phyloP scores from a whole-genome alignment of 345 rosid genomes.

The Turnera subulata region DNA sequence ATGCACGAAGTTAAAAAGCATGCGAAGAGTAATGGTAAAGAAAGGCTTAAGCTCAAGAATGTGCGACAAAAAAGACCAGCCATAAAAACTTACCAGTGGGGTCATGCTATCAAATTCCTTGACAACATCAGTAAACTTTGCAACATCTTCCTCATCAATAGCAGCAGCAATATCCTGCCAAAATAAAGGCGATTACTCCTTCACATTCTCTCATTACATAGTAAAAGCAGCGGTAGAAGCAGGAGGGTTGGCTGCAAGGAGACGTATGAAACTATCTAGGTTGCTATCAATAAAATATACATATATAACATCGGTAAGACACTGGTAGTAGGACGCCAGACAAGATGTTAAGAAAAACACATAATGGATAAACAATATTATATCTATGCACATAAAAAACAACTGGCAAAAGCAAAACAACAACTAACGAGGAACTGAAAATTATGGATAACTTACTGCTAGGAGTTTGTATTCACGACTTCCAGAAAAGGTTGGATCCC shows the following conservation, averaged over 20 bases:
- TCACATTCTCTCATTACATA: background rate
- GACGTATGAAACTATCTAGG: background rate
- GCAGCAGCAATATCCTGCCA: slow-evolving; percentile 79
- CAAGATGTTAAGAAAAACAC: too few relatives aligned
- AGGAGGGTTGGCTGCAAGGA: background rate
- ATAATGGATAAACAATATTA: background rate
- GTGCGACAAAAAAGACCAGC: background rate
- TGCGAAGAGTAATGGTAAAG: background rate
- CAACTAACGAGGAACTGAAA: background rate
- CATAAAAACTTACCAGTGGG: slow-evolving; percentile 58
- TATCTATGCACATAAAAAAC: background rate
- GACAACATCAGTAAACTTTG: slow-evolving; percentile 76
- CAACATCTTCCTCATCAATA: slow-evolving; percentile 91
- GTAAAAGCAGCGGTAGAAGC: background rate
- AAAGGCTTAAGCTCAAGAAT: background rate
- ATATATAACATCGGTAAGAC: too few relatives aligned
- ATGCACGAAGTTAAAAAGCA: background rate
- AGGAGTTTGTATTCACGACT: slow-evolving; percentile 80
- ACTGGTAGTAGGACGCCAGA: too few relatives aligned
- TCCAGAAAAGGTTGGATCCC: slow-evolving; percentile 96
- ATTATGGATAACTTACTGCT: slow-evolving; percentile 35
- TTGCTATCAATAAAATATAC: background rate
- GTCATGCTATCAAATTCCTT: slow-evolving; percentile 99
- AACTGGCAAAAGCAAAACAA: background rate
- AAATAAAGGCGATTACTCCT: slow-evolving; percentile 2